Evolutionary conservation across 1,284 basidiomycete genomes (phyloP), one percentile per base, ranked within the genome.

Genomic region (Phylloboletellus chloephorus): DNA sequence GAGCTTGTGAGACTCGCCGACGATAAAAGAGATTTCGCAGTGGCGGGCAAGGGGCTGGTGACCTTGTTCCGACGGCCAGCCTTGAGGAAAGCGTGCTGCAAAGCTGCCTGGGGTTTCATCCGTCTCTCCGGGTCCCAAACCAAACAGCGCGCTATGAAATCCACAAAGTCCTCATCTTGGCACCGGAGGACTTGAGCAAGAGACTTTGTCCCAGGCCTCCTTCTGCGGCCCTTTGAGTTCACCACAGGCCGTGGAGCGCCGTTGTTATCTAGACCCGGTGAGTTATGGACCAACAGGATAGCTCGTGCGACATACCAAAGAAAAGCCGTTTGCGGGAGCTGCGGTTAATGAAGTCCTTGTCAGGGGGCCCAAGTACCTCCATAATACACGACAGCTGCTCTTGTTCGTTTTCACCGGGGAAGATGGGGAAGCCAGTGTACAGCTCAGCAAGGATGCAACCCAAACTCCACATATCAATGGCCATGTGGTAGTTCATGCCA

Each of bases 351-450:
- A 98, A 82, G 51, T 97, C 90, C 61, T 89, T 88, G 52, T 98
- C 96, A 0, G 96, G 96, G 23, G 93, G 71, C 10, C 96, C 96
- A 30, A 98, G 79, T 6, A 99, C 88, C 64, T 99, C 96, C 95
- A 99, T 99, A 66, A 99, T 98, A 64, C 96, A 98, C 5, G 94
- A 89, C 46, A 99, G 69, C 59, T 98, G 96, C 63, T 98, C 95
- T 66, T 97, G 93, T 66, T 99, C 96, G 60, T 96, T 96, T 67
- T 98, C 95, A n/a, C 95, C 95, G 0, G 95, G 95, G 68, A 98
- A 98, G 56, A 98, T 94, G 0, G 96, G 96, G 64, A 93, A 97
- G 1, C 96, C 96, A n/a, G 96, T 98, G 67, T 90, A 96, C 31
- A 99, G 71, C 66, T 99, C 96, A 15, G 94, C 95, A 38, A 98